Conservation (phyloP, 164 flowering plant genomes). For the Saururus chinensis region DNA sequence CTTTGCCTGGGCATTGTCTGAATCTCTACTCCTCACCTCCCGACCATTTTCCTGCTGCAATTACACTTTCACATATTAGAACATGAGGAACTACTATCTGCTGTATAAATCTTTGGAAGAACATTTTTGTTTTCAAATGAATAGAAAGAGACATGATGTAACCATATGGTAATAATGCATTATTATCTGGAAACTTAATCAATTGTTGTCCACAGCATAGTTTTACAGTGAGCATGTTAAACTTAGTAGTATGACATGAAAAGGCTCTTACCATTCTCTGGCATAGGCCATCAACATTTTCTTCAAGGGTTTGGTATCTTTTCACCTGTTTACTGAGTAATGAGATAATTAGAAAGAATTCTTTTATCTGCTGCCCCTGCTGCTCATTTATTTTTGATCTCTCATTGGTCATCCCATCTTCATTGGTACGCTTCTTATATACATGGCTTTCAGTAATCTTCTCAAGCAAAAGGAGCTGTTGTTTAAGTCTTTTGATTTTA, state of each 20-base stretch:
- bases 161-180: background rate
- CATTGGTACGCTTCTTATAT: background rate
- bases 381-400: conserved; percentile 23
- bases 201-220: background rate
- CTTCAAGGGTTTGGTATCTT: conserved; percentile 77
- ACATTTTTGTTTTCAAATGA: background rate
- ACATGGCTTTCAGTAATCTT: conserved; percentile 37
- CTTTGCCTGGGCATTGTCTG: conserved; percentile 21
- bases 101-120: no score
- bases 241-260: background rate
- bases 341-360: conserved; percentile 30
- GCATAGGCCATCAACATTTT: conserved; percentile 69
- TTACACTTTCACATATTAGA: background rate
- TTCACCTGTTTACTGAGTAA: conserved; percentile 68
- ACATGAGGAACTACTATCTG: background rate
- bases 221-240: background rate
- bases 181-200: background rate
- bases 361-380: conserved; percentile 19
- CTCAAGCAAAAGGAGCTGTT: conserved; percentile 75
- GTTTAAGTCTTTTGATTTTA: conserved; percentile 88
- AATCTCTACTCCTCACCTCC: conserved; percentile 15
- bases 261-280: conserved; percentile 57
- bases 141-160: background rate
- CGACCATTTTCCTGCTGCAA: conserved; percentile 37
- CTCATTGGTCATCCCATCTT: conserved; percentile 4